Percentiles rank a stretch among this genome's conserved stretches.
These are phyloP conservation scores for Chaetomium tenue DNA, from an alignment of 495 filamentous ascomycete genomes.

Conservation along the genomic window DNA sequence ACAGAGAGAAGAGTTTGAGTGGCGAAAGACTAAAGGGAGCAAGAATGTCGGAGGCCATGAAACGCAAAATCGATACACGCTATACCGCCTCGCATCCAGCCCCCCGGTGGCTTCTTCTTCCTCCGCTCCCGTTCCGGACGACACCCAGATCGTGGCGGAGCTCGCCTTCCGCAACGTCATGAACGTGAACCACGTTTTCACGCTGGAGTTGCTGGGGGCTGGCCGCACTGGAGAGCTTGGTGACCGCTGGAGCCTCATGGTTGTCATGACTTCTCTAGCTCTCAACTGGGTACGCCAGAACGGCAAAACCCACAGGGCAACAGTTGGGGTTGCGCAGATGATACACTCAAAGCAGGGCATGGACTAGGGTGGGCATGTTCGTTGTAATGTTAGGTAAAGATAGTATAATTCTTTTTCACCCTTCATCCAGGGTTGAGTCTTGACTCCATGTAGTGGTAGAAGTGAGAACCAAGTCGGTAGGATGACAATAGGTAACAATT, in stretches of 20 bases:
- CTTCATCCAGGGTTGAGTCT: no score
- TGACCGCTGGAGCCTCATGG: neutral
- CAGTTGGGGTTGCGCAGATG: neutral
- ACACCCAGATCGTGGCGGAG: constrained; percentile 8
- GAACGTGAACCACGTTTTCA: constrained; percentile 2
- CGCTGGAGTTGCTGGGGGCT: neutral
- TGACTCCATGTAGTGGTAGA: no score
- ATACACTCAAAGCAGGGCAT: neutral
- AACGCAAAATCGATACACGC: neutral
- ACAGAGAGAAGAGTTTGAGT: constrained; percentile 17
- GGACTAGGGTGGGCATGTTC: no score
- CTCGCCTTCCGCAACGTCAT: constrained; percentile 1
- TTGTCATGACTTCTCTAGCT: neutral
- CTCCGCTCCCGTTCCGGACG: neutral
- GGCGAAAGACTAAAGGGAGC: constrained; percentile 1
- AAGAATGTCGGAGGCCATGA: neutral
- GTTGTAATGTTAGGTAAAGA: no score
- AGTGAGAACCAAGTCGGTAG: neutral
- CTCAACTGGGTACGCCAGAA: neutral
- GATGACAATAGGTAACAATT: neutral
- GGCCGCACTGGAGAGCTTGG: neutral
- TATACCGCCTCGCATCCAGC: neutral
- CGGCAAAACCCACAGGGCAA: neutral
- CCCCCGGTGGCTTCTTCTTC: neutral
- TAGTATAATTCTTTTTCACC: no score